Evolutionary conservation across 371 early-diverging fungal genomes (phyloP), one percentile per base, ranked within the genome.

Genomic region (Apophysomyces variabilis): DNA sequence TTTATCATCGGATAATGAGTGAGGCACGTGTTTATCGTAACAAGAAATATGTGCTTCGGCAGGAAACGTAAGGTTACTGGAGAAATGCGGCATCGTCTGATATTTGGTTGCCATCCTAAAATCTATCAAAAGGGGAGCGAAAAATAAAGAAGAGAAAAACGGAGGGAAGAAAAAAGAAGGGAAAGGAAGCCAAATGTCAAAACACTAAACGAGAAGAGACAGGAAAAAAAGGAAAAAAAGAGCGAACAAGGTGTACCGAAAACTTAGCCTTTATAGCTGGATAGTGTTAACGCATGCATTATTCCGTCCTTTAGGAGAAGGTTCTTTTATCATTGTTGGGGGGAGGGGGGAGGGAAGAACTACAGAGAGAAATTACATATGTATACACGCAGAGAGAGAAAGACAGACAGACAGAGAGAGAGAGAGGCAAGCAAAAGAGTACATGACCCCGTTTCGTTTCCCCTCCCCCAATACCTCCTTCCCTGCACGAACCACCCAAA

Each of bases 401-500:
- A 26, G 32, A 26, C 32, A 26, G 32, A 26, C 32, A 26, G 32
- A 26, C 3, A 26, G 32, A 26, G 3, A 26, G 32, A 26, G 3
- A 26, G 32, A 26, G 32, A 26, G 32, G 0, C 32, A 26, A 3
- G 3, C 3, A 26, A 3, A 26, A 26, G 32, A 26, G 32, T 26
- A 26, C 32, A 26, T 26, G 32, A 26, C 32, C 32, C 32, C 3
- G 32, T 26, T 3, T 26, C 32, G 1, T 26, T 26, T 26, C 32
- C 3, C 3, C 32, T 3, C 32, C 32, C 32, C 32, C 32, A 26
- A 26, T 26, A 26, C 32, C 32, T 26, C 46, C 46, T 18, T 18
- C n/a, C 16, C 46, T 45, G 46, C 46, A 45, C 46, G 46, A 45
- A 45, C 46, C 46, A 45, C 46, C 46, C 46, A 26, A 26, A 26